Percentiles rank a stretch among this genome's conserved stretches.
Evolutionary conservation across 78 protist genomes (phyloP).

Genomic region (Blattamonas nauphoetae): DNA sequence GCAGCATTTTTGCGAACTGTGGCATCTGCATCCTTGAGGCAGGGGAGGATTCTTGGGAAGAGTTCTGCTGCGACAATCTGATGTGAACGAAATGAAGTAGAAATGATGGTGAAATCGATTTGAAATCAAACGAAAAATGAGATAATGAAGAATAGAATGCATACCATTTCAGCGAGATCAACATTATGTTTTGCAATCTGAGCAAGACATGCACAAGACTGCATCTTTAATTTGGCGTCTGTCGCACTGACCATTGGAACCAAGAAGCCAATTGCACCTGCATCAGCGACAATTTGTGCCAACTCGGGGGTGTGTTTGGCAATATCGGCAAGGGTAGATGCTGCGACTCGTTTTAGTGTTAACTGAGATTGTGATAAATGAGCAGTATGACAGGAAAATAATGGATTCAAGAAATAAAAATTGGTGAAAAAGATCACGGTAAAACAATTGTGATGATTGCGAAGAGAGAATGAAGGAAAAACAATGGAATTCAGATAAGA

Average conservation of each 20-base stretch:
- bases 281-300: slow-evolving; percentile 70
- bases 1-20: slow-evolving; percentile 71
- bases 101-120: neutral
- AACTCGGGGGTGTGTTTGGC: slow-evolving; percentile 73
- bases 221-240: slow-evolving; percentile 76
- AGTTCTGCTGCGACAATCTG: slow-evolving; percentile 70
- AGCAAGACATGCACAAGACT: slow-evolving; percentile 60
- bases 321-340: slow-evolving; percentile 66
- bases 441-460: too few relatives aligned
- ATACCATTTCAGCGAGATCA: slow-evolving; percentile 67
- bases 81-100: neutral
- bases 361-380: too few relatives aligned
- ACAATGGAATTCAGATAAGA: too few relatives aligned
- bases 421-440: neutral
- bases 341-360: slow-evolving; percentile 67
- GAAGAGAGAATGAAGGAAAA: too few relatives aligned
- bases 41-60: slow-evolving; percentile 62
- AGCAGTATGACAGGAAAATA: too few relatives aligned
- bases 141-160: neutral
- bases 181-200: slow-evolving; percentile 80
- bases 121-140: neutral
- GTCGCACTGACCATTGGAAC: slow-evolving; percentile 45
- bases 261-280: slow-evolving; percentile 66
- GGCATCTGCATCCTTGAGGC: slow-evolving; percentile 67
- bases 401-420: too few relatives aligned